phyloP scores from a whole-genome alignment of 2,329 filamentous ascomycete species.

The Malbranchea zuffiana region DNA sequence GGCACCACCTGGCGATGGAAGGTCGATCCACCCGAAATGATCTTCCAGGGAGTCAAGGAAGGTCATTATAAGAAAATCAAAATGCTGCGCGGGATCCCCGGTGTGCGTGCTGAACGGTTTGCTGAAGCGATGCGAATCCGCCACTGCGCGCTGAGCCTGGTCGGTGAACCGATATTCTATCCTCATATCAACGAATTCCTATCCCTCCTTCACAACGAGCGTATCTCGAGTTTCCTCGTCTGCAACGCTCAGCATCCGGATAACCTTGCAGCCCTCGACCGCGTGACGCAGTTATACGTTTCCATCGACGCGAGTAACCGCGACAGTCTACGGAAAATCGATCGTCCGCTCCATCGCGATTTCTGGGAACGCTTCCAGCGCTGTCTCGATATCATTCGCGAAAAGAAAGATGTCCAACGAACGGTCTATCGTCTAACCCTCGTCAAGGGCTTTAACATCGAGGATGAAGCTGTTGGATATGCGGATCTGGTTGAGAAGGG shows the following conservation, averaged over 20 bases:
- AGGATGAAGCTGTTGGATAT: slow-evolving; percentile 84
- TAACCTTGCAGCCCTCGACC: slow-evolving; percentile 67
- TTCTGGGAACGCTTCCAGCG: slow-evolving; percentile 95
- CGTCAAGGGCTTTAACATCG: slow-evolving; percentile 96
- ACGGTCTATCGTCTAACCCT: slow-evolving; percentile 92
- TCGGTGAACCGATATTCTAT: slow-evolving; percentile 98
- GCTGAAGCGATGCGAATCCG: slow-evolving; percentile 85
- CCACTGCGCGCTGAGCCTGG: slow-evolving; percentile 83
- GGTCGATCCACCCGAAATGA: slow-evolving; percentile 78
- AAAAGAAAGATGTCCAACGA: slow-evolving; percentile 71
- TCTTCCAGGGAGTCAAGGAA: slow-evolving; percentile 81
- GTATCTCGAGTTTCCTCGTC: slow-evolving; percentile 87
- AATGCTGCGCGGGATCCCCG: slow-evolving; percentile 87
- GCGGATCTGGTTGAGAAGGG: slow-evolving; percentile 77
- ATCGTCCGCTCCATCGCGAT: slow-evolving; percentile 83
- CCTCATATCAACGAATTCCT: slow-evolving; percentile 93
- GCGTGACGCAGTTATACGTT: slow-evolving; percentile 91
- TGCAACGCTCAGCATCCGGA: slow-evolving; percentile 96
- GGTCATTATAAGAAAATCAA: slow-evolving; percentile 97
- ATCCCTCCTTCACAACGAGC: slow-evolving; percentile 67
- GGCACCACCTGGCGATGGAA: slow-evolving; percentile 96
- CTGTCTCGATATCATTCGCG: slow-evolving; percentile 79
- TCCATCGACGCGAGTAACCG: slow-evolving; percentile 90
- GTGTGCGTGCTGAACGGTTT: slow-evolving; percentile 82
- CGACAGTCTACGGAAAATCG: slow-evolving; percentile 77